phyloP scores from a whole-genome alignment of 768 basidiomycete species.

The Boletus coccyginus region DNA sequence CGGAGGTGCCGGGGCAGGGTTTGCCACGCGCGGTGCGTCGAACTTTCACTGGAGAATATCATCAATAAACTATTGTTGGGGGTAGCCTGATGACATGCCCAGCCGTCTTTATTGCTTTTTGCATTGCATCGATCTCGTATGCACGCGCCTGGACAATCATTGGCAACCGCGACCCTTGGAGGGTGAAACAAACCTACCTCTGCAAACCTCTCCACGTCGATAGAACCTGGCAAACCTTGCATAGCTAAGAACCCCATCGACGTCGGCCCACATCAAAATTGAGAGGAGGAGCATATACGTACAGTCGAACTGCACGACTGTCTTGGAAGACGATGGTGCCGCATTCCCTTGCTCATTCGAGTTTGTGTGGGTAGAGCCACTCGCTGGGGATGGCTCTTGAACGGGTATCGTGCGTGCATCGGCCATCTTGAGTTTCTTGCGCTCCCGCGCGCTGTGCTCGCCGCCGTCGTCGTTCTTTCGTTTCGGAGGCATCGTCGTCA shows the following conservation, averaged over 20 bases:
- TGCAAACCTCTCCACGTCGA: slow-evolving; percentile 88
- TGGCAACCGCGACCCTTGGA: not conserved
- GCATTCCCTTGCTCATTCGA: slow-evolving; percentile 30
- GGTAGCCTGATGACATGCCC: slow-evolving; percentile 39
- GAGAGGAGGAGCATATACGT: slow-evolving; percentile 13
- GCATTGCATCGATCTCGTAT: slow-evolving; percentile 91
- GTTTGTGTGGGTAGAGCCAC: slow-evolving; percentile 8
- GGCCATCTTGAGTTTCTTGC: slow-evolving; percentile 67
- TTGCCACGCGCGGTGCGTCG: slow-evolving; percentile 88
- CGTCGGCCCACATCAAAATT: not conserved
- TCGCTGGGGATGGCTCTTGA: slow-evolving; percentile 35
- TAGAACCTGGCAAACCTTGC: slow-evolving; percentile 60
- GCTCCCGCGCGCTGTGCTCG: slow-evolving; percentile 43
- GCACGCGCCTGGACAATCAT: slow-evolving; percentile 60
- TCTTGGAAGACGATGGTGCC: slow-evolving; percentile 32
- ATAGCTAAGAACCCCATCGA: slow-evolving; percentile 39
- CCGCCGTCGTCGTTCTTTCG: slow-evolving; percentile 34
- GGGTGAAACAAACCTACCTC: slow-evolving; percentile 49
- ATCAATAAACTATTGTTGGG: not conserved
- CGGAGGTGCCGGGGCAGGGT: slow-evolving; percentile 88
- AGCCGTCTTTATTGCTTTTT: slow-evolving; percentile 78
- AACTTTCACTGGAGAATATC: slow-evolving; percentile 46
- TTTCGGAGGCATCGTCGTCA: slow-evolving; percentile 46
- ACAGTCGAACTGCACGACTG: slow-evolving; percentile 40
- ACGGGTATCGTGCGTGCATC: slow-evolving; percentile 67